A percentile compares a stretch with the other conserved stretches of the same genome.
These are phyloP conservation scores for Pichia sp. DNA, from an alignment of 1,139 yeast species.

Conservation along the genomic window DNA sequence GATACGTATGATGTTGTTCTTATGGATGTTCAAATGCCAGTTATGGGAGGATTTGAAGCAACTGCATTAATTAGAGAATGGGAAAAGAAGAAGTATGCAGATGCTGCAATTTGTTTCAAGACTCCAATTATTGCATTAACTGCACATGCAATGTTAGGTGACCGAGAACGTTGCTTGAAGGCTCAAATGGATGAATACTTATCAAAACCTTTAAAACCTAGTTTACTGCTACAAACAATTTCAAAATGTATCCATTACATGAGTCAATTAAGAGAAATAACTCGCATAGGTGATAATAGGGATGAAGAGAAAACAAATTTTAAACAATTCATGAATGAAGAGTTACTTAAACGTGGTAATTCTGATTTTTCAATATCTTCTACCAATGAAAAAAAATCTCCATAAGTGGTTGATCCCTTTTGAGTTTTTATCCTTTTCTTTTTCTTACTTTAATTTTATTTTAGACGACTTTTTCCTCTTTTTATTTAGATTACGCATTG, in stretches of 20 bases:
- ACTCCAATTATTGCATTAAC: conserved; percentile 86
- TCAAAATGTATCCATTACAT: conserved; percentile 74
- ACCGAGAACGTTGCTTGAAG: conserved; percentile 74
- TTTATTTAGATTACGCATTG: not conserved
- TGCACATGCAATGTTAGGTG: conserved; percentile 91
- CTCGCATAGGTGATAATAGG: conserved; percentile 28
- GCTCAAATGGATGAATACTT: conserved; percentile 91
- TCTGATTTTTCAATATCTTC: not conserved
- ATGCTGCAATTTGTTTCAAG: conserved; percentile 47
- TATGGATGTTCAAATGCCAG: conserved; percentile 95
- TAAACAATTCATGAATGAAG: conserved; percentile 11
- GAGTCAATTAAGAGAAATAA: conserved; percentile 50
- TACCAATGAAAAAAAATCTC: conserved; percentile 14
- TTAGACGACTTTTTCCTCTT: not conserved
- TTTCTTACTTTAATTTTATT: not conserved
- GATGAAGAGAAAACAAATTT: conserved; percentile 7
- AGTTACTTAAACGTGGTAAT: conserved; percentile 6
- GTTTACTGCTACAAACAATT: conserved; percentile 73
- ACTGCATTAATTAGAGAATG: conserved; percentile 80
- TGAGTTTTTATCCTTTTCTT: not conserved
- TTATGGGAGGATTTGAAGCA: conserved; percentile 91
- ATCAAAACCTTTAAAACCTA: conserved; percentile 81
- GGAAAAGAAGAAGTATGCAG: conserved; percentile 80
- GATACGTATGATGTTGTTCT: conserved; percentile 72
- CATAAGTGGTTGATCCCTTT: not conserved